Base-by-base conservation (phyloP, 2,329 filamentous ascomycete genomes). In the Calonectria crousiana region DNA sequence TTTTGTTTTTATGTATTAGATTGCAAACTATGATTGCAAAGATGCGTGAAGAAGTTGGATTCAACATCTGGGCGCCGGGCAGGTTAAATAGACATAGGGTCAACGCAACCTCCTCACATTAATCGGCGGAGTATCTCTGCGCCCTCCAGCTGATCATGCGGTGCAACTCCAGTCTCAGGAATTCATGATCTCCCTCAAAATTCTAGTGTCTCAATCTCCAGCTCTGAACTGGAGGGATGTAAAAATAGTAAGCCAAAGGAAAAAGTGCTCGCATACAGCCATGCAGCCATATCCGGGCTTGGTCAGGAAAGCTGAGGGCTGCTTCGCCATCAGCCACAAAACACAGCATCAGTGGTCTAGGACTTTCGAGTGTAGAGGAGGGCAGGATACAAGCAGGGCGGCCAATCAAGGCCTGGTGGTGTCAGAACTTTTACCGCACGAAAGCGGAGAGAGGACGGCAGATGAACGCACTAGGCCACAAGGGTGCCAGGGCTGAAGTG, bases 161-260 rank as follows among this genome's bases (percentile, higher is more conserved):
- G 28, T 44, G 32, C 20, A 6, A 56, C 60, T 67, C 65, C 36
- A 64, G 65, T 51, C 60, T 64, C 65, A 67, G 68, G 30, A 58
- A 44, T 56, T 41, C 26, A 28, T n/a, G 26, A 10, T 34, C 11
- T 64, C 30, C 20, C 32, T 26, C 20, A 47, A 2, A 10, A 20
- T 23, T 26, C 26, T 13, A 28, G 23, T 30, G 16, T 62, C 51
- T 41, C 11, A 14, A 16, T 30, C 32, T 47, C 34, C 28, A 23
- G 18, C 23, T 62, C 51, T 41, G 16, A 30, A n/a, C 23, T 44
- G 36, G 56, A 60, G 56, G 58, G 6, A 4, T 18, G 51, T 20
- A 56, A 76, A 76, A 73, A 74, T 76, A 76, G 74, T 26, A 64
- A 30, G n/a, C 9, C 8, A 6, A 11, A 47, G 44, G 18, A 62